Conservation (phyloP, 441 rosid species). For the Isatis lusitanica region DNA sequence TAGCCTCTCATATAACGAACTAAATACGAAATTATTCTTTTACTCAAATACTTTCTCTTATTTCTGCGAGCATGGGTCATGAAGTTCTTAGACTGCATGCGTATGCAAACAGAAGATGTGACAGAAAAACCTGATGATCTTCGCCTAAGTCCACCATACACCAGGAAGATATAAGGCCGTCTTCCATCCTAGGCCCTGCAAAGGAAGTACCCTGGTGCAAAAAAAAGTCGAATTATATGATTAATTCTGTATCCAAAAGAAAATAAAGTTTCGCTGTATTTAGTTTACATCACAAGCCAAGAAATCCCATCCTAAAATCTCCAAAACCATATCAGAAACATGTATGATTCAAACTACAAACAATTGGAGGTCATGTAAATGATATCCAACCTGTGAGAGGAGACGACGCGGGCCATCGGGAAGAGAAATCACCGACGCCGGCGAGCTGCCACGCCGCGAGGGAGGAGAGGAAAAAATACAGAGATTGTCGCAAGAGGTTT, state of each 20-base stretch:
- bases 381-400: too few relatives aligned
- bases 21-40: neutral
- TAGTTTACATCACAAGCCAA: neutral
- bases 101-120: neutral
- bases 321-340: too few relatives aligned
- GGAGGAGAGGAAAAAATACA: too few relatives aligned
- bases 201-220: slow-evolving; percentile 71
- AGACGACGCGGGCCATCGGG: too few relatives aligned
- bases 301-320: too few relatives aligned
- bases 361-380: too few relatives aligned
- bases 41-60: neutral
- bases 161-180: slow-evolving; percentile 72
- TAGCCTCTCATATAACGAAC: neutral
- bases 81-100: neutral
- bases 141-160: slow-evolving; percentile 94
- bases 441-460: too few relatives aligned
- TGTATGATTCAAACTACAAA: too few relatives aligned
- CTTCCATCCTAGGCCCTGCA: slow-evolving; percentile 86
- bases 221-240: neutral
- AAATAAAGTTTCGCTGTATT: neutral
- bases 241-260: neutral
- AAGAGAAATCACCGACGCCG: too few relatives aligned
- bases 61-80: neutral
- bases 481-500: too few relatives aligned
- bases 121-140: slow-evolving; percentile 77